Base-by-base conservation (phyloP, 345 rosid genomes). In the Populus nigra region DNA sequence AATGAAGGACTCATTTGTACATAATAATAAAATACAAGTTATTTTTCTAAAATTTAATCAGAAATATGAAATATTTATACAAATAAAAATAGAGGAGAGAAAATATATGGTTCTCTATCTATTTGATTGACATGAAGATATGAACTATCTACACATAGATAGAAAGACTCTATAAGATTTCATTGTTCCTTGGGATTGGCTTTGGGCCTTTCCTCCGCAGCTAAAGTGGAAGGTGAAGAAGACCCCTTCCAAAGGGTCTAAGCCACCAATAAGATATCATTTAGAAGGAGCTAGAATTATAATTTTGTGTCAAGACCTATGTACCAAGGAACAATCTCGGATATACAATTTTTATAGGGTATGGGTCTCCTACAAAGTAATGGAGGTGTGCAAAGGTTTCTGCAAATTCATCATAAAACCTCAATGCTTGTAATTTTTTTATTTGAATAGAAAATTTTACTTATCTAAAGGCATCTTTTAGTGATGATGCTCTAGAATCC, bases 251-350 rank as follows among this genome's bases (percentile, higher is more conserved):
- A 27, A 36, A 29, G 66, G 63, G 63, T 25, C 39, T 6, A 18
- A 73, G 68, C 53, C 68, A 39, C 38, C 27, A 73, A 68, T 61
- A 68, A 73, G 59, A 39, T 74, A 74, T 57, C 70, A 74, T 35
- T 63, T n/a, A 39, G 15, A 59, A 75, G 62, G 77, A 75, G 63
- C 45, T 75, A 45, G 62, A 75, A 75, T 75, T 61, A 15, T 25
- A 75, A 75, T 41, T 43, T 47, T 65, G 6, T 43, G 77, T 75
- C 55, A 39, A 12, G 71, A 75, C 43, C 45, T 61, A 75, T 12
- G 31, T 62, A 71, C 62, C 62, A 75, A 74, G 23, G 31, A 68
- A 74, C 1, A 62, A 69, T 74, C 69, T 74, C 15, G 23, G 8
- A 69, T 62, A 39, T 25, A 41, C 17, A 41, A 39, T 69, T 69